Evolutionary conservation across 306 rosid species (phyloP).

Genomic region (Fragaria nilgerrensis): DNA sequence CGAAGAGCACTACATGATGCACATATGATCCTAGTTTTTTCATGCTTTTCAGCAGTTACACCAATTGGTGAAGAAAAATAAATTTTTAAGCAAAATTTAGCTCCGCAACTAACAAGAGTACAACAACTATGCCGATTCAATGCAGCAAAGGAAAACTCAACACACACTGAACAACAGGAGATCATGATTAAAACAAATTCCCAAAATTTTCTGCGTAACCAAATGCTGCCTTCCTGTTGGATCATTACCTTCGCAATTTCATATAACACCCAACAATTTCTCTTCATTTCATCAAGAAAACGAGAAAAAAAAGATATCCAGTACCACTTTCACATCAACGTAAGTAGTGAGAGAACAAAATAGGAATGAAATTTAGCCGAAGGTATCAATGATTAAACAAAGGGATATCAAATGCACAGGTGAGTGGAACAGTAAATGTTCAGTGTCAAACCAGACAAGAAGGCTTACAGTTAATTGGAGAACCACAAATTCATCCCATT

Average conservation of each 20-base stretch:
- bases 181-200: neutral
- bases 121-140: neutral
- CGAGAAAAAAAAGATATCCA: neutral
- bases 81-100: neutral
- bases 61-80: neutral
- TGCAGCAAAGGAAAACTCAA: neutral
- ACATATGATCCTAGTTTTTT: neutral
- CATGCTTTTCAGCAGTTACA: neutral
- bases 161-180: neutral
- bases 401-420: neutral
- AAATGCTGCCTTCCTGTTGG: neutral
- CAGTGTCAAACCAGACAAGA: slow-evolving; percentile 11
- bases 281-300: neutral
- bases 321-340: neutral
- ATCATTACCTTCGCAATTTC: neutral
- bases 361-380: neutral
- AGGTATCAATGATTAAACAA: neutral
- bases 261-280: neutral
- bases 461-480: slow-evolving; percentile 27
- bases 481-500: slow-evolving; percentile 41
- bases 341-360: neutral
- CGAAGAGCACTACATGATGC: neutral
- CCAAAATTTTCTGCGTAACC: neutral
- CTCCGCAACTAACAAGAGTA: neutral
- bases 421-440: neutral